These are phyloP conservation scores for Aspergillus sp. DNA, from an alignment of 2,329 filamentous ascomycete species.

Conservation along the genomic window DNA sequence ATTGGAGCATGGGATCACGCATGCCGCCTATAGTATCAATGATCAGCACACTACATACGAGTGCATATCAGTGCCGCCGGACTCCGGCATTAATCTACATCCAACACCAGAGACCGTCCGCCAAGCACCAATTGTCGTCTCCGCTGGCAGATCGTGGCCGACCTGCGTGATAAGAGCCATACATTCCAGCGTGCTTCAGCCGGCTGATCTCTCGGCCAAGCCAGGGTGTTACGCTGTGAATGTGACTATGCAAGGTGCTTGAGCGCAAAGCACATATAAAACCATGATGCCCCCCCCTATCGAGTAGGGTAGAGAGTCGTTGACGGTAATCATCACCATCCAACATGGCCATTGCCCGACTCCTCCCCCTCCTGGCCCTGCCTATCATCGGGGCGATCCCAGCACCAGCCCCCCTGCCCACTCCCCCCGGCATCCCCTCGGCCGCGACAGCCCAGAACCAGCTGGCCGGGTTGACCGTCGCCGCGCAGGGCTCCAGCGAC, in stretches of 20 bases:
- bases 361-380: conserved; percentile 15
- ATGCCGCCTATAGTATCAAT: no score
- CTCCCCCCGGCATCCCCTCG: conserved; percentile 63
- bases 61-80: conserved; percentile 1
- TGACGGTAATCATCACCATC: background rate
- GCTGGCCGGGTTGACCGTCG: conserved; percentile 60
- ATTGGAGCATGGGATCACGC: no score
- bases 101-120: background rate
- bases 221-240: background rate
- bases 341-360: background rate
- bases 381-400: conserved; percentile 16
- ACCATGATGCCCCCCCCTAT: no score
- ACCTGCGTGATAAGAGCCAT: background rate
- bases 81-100: conserved; percentile 4
- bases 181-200: background rate
- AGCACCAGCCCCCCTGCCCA: conserved; percentile 27
- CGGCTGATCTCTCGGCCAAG: background rate
- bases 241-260: background rate
- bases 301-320: no score
- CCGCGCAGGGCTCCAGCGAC: conserved; percentile 52
- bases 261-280: no score
- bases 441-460: conserved; percentile 56
- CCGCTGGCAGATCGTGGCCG: no score
- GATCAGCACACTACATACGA: no score
- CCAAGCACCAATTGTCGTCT: background rate